Conservation (phyloP, 208 protist species). For the Leishmania turanica region DNA sequence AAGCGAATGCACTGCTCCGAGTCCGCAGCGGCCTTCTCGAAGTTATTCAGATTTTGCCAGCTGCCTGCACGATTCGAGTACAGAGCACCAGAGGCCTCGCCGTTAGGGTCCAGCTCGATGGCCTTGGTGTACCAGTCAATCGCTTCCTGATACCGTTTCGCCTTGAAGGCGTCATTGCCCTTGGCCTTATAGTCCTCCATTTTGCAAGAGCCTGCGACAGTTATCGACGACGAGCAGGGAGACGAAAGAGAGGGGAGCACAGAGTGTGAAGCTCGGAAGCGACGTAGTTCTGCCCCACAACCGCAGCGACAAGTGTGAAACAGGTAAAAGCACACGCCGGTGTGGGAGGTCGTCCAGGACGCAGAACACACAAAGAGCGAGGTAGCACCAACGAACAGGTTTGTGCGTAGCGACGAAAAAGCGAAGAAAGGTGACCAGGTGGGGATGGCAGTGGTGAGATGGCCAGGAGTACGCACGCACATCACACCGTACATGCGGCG, state of each 20-base stretch:
- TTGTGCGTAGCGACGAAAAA: neutral
- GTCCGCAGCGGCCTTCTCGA: constrained; percentile 75
- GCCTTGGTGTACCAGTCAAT: constrained; percentile 93
- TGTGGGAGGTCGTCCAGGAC: neutral
- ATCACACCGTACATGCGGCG: neutral
- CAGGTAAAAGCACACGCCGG: neutral
- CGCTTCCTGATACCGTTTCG: constrained; percentile 85
- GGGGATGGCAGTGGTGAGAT: neutral
- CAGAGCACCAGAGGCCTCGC: constrained; percentile 74
- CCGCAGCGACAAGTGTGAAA: neutral
- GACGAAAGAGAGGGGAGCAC: neutral
- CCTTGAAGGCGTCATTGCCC: constrained; percentile 93
- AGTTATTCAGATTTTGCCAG: constrained; percentile 80
- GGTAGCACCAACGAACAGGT: neutral
- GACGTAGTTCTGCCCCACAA: neutral
- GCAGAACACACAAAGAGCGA: neutral
- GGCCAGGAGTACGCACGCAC: neutral
- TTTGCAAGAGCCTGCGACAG: neutral
- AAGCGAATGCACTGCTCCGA: constrained; percentile 86
- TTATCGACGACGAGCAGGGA: neutral
- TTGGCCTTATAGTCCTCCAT: constrained; percentile 89
- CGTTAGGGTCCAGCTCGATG: constrained; percentile 73
- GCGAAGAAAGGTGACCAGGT: neutral
- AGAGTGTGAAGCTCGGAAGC: neutral
- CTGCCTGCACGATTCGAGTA: constrained; percentile 93